Evolutionary conservation across 768 basidiomycete species (phyloP).

Genomic region (Termitomyces sp.): DNA sequence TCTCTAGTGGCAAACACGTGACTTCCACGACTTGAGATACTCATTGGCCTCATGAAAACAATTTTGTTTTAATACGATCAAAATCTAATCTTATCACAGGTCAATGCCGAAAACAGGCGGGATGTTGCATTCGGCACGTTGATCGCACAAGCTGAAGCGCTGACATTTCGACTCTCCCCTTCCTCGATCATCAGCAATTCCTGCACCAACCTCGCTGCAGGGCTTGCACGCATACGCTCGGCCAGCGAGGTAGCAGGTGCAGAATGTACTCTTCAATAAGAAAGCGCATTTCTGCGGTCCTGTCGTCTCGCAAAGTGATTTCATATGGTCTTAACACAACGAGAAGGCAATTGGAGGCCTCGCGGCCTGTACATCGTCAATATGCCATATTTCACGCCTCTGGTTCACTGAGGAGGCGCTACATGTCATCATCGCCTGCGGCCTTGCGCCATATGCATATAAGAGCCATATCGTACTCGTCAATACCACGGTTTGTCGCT

Average conservation of each 20-base stretch:
- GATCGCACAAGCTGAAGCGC: background rate
- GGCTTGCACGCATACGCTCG: background rate
- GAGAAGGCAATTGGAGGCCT: conserved; percentile 25
- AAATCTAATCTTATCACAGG: conserved; percentile 19
- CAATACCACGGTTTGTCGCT: conserved; percentile 85
- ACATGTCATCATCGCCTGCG: conserved; percentile 37
- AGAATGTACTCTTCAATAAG: conserved; percentile 17
- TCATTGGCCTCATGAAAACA: no score
- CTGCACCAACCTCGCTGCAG: background rate
- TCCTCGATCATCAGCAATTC: background rate
- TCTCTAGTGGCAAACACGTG: no score
- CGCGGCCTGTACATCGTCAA: conserved; percentile 52
- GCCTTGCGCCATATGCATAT: conserved; percentile 64
- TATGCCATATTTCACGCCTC: conserved; percentile 55
- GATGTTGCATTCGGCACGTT: conserved; percentile 9
- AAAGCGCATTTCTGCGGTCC: conserved; percentile 11
- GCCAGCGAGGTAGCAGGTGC: background rate
- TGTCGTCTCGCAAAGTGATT: conserved; percentile 39
- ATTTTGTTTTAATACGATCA: no score
- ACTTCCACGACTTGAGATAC: no score
- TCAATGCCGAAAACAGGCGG: conserved; percentile 10
- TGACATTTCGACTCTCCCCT: background rate
- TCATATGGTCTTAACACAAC: conserved; percentile 51
- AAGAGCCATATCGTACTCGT: conserved; percentile 79
- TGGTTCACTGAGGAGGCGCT: conserved; percentile 48